Conservation (phyloP, 352 stramenopile genomes). For the Globisporangium apiculatum region DNA sequence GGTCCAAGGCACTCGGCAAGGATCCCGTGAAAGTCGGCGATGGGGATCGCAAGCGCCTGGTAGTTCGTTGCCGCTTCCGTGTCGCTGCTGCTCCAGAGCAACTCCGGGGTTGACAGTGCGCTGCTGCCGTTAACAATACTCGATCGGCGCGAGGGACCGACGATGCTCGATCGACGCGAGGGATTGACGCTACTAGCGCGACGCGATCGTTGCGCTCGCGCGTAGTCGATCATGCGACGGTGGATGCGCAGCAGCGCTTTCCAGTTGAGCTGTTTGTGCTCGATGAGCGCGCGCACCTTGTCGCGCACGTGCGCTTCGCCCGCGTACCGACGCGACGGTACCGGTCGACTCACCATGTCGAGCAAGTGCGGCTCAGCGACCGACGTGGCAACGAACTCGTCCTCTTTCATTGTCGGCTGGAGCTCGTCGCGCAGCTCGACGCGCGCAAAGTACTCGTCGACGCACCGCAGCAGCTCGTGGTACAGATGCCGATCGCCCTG, state of each 20-base stretch:
- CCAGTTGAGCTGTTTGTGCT: slow-evolving; percentile 18
- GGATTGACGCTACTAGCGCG: background rate
- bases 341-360: slow-evolving; percentile 28
- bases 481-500: slow-evolving; percentile 36
- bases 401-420: slow-evolving; percentile 23
- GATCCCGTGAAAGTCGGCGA: slow-evolving; percentile 14
- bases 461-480: slow-evolving; percentile 35
- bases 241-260: slow-evolving; percentile 19
- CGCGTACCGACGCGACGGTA: slow-evolving; percentile 18
- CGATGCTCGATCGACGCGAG: background rate
- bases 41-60: slow-evolving; percentile 12
- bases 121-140: background rate
- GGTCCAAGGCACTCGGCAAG: slow-evolving; percentile 11
- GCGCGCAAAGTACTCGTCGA: slow-evolving; percentile 42
- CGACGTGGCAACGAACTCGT: slow-evolving; percentile 33
- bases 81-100: no score
- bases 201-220: background rate
- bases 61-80: background rate
- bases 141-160: background rate
- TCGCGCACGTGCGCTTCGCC: slow-evolving; percentile 27
- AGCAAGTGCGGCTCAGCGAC: slow-evolving; percentile 29
- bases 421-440: slow-evolving; percentile 27
- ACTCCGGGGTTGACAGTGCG: background rate
- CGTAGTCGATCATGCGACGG: slow-evolving; percentile 13
- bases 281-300: slow-evolving; percentile 23